Conservation (phyloP, 2,329 filamentous ascomycete species). For the Zarea fungicola region DNA sequence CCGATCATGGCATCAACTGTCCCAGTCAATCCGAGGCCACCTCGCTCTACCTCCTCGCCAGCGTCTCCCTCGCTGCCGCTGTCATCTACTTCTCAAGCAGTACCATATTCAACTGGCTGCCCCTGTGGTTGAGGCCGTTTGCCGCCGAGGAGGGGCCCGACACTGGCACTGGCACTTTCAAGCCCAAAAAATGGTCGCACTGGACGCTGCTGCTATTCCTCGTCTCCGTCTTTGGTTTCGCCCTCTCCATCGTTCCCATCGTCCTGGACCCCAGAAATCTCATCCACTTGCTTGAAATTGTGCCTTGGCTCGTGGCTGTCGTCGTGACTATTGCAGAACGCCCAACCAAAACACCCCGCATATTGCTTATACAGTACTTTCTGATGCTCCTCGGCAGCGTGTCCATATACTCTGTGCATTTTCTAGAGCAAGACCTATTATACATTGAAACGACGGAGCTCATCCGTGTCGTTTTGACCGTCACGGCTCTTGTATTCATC, state of each 20-base stretch:
- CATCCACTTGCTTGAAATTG: slow-evolving; percentile 27
- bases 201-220: slow-evolving; percentile 33
- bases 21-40: slow-evolving; percentile 12
- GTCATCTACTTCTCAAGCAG: slow-evolving; percentile 25
- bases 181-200: slow-evolving; percentile 30
- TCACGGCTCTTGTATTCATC: slow-evolving; percentile 26
- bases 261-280: slow-evolving; percentile 24
- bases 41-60: slow-evolving; percentile 20
- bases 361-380: slow-evolving; percentile 35
- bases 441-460: slow-evolving; percentile 21
- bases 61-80: slow-evolving; percentile 24
- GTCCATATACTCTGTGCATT: slow-evolving; percentile 25
- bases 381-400: slow-evolving; percentile 28
- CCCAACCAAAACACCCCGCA: slow-evolving; percentile 37
- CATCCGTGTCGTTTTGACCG: slow-evolving; percentile 19
- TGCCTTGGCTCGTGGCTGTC: slow-evolving; percentile 34
- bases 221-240: slow-evolving; percentile 30
- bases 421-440: slow-evolving; percentile 21
- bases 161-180: slow-evolving; percentile 8
- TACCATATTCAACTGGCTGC: slow-evolving; percentile 25
- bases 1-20: slow-evolving; percentile 3
- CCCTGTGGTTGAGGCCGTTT: slow-evolving; percentile 39
- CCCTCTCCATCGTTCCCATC: slow-evolving; percentile 26
- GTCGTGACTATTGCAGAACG: slow-evolving; percentile 34
- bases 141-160: slow-evolving; percentile 32